These are phyloP conservation scores for Fusarium nurragi DNA, from an alignment of 2,329 filamentous ascomycete genomes.

Conservation along the genomic window DNA sequence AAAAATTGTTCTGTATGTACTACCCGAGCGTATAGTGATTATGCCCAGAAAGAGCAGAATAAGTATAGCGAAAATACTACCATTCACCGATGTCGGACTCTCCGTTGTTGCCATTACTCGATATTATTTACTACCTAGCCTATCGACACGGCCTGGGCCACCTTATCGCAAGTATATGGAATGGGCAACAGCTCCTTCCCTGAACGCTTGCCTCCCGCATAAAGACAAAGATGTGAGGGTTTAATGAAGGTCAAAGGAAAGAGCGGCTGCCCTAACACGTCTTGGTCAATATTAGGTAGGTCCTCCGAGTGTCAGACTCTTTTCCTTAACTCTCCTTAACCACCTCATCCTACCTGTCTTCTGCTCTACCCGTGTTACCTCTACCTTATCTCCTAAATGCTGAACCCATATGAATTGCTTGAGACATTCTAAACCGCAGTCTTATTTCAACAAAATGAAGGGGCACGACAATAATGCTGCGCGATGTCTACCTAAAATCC, in stretches of 20 bases:
- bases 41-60: neutral
- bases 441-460: slow-evolving; percentile 30
- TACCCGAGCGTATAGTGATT: neutral
- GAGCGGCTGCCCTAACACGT: neutral
- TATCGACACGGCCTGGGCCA: neutral
- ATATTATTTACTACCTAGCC: neutral
- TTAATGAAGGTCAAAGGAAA: neutral
- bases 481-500: slow-evolving; percentile 34
- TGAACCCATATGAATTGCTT: neutral
- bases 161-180: neutral
- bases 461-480: slow-evolving; percentile 16
- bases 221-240: neutral
- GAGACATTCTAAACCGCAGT: neutral
- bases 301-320: neutral
- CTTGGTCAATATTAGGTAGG: neutral
- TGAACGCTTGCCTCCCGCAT: neutral
- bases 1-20: neutral
- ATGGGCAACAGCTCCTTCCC: neutral
- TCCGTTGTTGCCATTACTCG: neutral
- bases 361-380: neutral
- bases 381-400: slow-evolving; percentile 11
- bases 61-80: neutral
- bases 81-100: neutral
- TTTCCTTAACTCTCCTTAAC: neutral
- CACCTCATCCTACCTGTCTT: slow-evolving; percentile 12